Conservation (phyloP, 352 stramenopile genomes). For the Blastocystis hominis region DNA sequence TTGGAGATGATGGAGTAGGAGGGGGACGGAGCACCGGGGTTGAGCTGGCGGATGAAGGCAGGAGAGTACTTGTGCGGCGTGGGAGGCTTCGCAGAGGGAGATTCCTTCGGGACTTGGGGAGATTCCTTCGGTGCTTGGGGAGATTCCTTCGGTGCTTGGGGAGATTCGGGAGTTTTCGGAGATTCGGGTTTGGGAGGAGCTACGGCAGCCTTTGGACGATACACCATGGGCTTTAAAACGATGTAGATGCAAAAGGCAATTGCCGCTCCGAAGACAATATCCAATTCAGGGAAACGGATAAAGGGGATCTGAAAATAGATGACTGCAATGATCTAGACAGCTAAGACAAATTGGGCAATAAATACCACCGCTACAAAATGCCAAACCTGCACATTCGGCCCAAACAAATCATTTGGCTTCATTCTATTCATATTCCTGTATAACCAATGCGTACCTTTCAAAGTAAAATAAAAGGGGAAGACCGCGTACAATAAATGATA, state of each 20-base stretch:
- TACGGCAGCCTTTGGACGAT: not conserved
- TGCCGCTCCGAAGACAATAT: not conserved
- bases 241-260: conserved; percentile 42
- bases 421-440: conserved; percentile 6
- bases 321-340: conserved; percentile 3
- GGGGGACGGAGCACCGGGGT: not conserved
- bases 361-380: conserved; percentile 37
- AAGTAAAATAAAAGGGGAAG: not conserved
- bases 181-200: not conserved
- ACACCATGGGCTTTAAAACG: not conserved
- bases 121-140: not conserved
- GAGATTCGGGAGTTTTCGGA: not conserved
- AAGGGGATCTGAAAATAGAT: conserved; percentile 39
- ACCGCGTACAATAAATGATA: not conserved
- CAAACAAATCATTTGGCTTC: not conserved
- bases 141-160: not conserved
- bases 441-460: not conserved
- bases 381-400: not conserved
- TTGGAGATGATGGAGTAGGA: conserved; percentile 22
- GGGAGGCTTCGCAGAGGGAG: not conserved
- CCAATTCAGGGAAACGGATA: conserved; percentile 34
- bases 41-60: not conserved
- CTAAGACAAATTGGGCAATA: not conserved
- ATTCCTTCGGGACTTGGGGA: not conserved
- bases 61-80: not conserved